These are phyloP conservation scores for Zea luxurians DNA, from an alignment of 176 grass and related monocot genomes.

Conservation along the genomic window DNA sequence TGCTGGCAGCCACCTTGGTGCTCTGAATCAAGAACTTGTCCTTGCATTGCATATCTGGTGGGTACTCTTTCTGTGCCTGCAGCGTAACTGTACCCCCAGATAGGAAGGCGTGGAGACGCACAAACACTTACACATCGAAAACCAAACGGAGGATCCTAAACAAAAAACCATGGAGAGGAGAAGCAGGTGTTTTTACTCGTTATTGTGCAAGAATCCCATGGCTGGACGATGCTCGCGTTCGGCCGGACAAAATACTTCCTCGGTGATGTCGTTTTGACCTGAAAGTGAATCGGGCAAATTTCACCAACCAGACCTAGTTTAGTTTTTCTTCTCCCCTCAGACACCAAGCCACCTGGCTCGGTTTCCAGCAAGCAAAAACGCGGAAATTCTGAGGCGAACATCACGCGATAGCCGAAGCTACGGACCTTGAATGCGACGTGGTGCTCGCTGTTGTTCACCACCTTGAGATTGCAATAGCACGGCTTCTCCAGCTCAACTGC, in stretches of 20 bases:
- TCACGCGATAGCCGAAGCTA: slow-evolving; percentile 10
- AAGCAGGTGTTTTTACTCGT: slow-evolving; percentile 52
- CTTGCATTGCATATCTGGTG: slow-evolving; percentile 87
- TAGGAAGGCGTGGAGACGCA: slow-evolving; percentile 4
- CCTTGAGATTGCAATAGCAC: slow-evolving; percentile 94
- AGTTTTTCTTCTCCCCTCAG: slow-evolving; percentile 20
- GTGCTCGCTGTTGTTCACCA: slow-evolving; percentile 96
- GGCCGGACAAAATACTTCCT: slow-evolving; percentile 98
- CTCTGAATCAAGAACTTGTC: slow-evolving; percentile 99
- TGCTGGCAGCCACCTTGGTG: slow-evolving; percentile 70
- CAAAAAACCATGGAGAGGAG: neutral
- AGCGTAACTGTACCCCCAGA: slow-evolving; percentile 64
- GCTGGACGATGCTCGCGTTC: slow-evolving; percentile 80
- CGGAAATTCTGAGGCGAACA: slow-evolving; percentile 15
- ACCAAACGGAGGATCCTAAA: slow-evolving; percentile 23
- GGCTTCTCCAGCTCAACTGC: slow-evolving; percentile 92
- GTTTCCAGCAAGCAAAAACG: slow-evolving; percentile 19
- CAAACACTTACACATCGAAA: slow-evolving; percentile 25
- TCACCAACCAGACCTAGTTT: slow-evolving; percentile 18
- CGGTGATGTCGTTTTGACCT: slow-evolving; percentile 98
- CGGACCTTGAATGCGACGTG: slow-evolving; percentile 95
- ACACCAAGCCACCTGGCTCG: neutral
- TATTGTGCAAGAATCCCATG: slow-evolving; percentile 95
- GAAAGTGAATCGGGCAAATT: slow-evolving; percentile 17
- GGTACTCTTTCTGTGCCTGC: slow-evolving; percentile 82